A percentile compares a stretch with the other conserved stretches of the same genome.
Evolutionary conservation across 139 green algal genomes (phyloP).

Genomic region (Choricystis sp.): DNA sequence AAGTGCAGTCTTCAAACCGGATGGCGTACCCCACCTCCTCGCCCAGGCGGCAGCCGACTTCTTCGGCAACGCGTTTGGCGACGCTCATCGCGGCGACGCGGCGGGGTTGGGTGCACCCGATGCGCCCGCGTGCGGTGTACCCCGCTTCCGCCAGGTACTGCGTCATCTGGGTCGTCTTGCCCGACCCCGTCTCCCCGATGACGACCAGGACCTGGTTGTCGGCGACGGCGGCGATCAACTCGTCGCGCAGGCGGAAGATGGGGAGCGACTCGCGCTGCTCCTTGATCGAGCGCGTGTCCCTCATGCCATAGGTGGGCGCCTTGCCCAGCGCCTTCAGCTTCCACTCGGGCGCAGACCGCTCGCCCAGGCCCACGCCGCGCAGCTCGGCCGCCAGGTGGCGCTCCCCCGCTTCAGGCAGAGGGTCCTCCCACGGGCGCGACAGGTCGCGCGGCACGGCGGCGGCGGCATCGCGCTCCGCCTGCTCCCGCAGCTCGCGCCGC

Average conservation of each 20-base stretch:
- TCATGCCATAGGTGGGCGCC: constrained; percentile 74
- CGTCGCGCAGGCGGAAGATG: constrained; percentile 82
- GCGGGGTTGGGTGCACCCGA: constrained; percentile 87
- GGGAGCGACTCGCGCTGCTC: constrained; percentile 88
- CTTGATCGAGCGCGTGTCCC: constrained; percentile 71
- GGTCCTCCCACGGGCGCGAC: constrained; percentile 87
- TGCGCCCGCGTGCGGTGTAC: constrained; percentile 53
- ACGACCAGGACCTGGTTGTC: constrained; percentile 80
- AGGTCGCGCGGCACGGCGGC: constrained; percentile 90
- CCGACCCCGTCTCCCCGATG: constrained; percentile 80
- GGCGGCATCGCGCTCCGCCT: constrained; percentile 84
- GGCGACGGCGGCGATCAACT: constrained; percentile 74
- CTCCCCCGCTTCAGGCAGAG: constrained; percentile 66
- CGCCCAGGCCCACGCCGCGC: constrained; percentile 48
- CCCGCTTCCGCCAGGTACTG: constrained; percentile 89
- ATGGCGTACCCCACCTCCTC: constrained; percentile 95
- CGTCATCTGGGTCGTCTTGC: constrained; percentile 98
- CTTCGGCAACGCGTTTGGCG: constrained; percentile 89
- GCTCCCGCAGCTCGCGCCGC: constrained; percentile 82
- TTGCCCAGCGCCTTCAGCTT: constrained; percentile 80
- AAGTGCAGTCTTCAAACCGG: constrained; percentile 92
- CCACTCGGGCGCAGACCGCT: constrained; percentile 65
- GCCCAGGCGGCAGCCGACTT: constrained; percentile 68
- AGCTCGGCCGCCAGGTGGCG: constrained; percentile 68
- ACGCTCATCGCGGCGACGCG: constrained; percentile 91